These are phyloP conservation scores for Blastobotrys raffinosifermentans DNA, from an alignment of 1,139 yeast genomes.

Conservation along the genomic window DNA sequence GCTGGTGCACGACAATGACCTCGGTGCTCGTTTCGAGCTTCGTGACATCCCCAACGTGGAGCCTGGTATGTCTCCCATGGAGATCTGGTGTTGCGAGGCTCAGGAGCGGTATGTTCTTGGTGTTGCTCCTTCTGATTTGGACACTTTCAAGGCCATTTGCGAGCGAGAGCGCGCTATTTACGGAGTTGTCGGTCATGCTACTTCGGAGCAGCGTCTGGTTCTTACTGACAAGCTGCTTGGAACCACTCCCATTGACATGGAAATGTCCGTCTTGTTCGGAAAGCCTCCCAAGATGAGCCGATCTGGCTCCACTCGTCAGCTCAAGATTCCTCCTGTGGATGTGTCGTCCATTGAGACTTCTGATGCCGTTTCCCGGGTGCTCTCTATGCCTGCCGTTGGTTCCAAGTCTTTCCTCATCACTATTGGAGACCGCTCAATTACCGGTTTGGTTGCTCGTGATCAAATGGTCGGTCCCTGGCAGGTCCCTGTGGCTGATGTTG, in stretches of 20 bases:
- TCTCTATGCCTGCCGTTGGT: conserved; percentile 90
- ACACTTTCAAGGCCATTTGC: conserved; percentile 70
- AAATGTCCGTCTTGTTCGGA: conserved; percentile 94
- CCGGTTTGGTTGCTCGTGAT: conserved; percentile 95
- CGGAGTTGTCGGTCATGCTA: conserved; percentile 94
- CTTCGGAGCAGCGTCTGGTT: conserved; percentile 74
- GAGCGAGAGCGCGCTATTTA: conserved; percentile 93
- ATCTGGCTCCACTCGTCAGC: conserved; percentile 58
- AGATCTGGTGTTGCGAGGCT: conserved; percentile 99
- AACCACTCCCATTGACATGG: conserved; percentile 88
- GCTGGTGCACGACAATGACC: conserved; percentile 90
- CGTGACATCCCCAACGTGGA: conserved; percentile 88
- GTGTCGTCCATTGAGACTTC: conserved; percentile 25
- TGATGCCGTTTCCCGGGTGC: conserved; percentile 75
- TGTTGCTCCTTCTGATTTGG: conserved; percentile 74
- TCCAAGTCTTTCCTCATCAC: conserved; percentile 93
- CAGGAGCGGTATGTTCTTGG: conserved; percentile 97
- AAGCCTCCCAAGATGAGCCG: conserved; percentile 95
- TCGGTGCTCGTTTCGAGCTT: conserved; percentile 90
- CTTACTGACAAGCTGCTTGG: conserved; percentile 72
- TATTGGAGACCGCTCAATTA: conserved; percentile 94
- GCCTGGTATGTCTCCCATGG: conserved; percentile 99
- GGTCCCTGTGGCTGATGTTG: conserved; percentile 98
- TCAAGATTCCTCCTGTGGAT: conserved; percentile 49
- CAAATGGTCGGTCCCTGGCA: conserved; percentile 99